Evolutionary conservation across 2,329 filamentous ascomycete species (phyloP).

Genomic region (Aspergillus sclerotialis): DNA sequence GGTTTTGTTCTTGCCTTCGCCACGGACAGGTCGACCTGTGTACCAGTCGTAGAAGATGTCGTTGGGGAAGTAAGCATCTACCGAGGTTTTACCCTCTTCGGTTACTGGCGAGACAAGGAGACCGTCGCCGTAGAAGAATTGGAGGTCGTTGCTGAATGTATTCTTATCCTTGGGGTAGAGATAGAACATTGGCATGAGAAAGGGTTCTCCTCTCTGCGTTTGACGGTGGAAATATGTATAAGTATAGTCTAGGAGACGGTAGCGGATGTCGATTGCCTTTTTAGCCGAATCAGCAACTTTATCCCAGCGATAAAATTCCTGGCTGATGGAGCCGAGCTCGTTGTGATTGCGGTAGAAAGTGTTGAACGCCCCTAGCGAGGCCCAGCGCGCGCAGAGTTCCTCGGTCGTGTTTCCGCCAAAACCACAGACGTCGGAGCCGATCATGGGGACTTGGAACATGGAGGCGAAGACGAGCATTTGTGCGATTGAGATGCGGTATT

Average conservation of each 20-base stretch:
- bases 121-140: conserved; percentile 55
- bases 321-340: conserved; percentile 44
- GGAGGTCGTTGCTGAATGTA: conserved; percentile 46
- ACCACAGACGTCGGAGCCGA: conserved; percentile 69
- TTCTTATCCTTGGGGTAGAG: conserved; percentile 55
- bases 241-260: conserved; percentile 70
- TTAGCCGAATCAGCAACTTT: conserved; percentile 57
- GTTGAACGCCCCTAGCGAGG: conserved; percentile 63
- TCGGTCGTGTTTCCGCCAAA: conserved; percentile 62
- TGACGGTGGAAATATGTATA: conserved; percentile 65
- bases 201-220: conserved; percentile 54
- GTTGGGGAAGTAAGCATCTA: conserved; percentile 50
- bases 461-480: conserved; percentile 55
- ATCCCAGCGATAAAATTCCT: conserved; percentile 69
- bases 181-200: conserved; percentile 66
- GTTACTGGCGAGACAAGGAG: conserved; percentile 53
- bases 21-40: conserved; percentile 42
- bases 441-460: conserved; percentile 63
- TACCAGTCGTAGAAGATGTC: conserved; percentile 57
- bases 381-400: conserved; percentile 68
- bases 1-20: conserved; percentile 39
- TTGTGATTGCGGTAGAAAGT: conserved; percentile 75
- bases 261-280: conserved; percentile 65
- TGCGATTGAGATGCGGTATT: conserved; percentile 54
- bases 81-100: conserved; percentile 45